These are phyloP conservation scores for Eragrostis nindensis DNA, from an alignment of 176 grass and related monocot species.

Conservation along the genomic window DNA sequence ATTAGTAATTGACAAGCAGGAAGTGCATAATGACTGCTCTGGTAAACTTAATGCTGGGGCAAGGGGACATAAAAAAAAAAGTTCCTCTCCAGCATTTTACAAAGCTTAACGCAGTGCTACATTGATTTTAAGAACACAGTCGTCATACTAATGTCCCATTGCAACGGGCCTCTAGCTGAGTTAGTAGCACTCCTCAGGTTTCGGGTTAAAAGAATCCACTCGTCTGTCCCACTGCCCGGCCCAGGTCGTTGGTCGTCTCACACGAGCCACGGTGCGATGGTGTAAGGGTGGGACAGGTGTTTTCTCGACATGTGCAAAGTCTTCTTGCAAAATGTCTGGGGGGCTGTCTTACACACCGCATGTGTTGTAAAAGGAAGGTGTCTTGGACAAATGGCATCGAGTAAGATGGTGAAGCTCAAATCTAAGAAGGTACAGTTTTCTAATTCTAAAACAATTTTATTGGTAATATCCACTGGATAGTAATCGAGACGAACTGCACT, in stretches of 20 bases:
- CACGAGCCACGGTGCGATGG: too few relatives aligned
- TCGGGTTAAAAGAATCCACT: too few relatives aligned
- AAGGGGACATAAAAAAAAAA: neutral
- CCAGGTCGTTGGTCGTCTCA: too few relatives aligned
- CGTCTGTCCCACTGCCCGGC: too few relatives aligned
- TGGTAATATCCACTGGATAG: neutral
- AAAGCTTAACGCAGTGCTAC: neutral
- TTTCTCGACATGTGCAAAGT: too few relatives aligned
- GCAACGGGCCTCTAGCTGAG: neutral
- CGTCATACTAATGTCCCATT: slow-evolving; percentile 10
- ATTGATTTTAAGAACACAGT: slow-evolving; percentile 10
- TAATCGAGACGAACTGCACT: slow-evolving; percentile 10
- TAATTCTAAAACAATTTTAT: slow-evolving; percentile 13
- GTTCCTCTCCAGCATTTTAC: slow-evolving; percentile 4
- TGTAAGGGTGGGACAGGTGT: too few relatives aligned
- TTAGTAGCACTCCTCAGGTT: too few relatives aligned
- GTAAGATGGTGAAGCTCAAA: slow-evolving; percentile 39
- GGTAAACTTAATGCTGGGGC: neutral
- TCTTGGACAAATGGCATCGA: neutral
- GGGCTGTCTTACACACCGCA: too few relatives aligned
- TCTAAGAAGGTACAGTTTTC: slow-evolving; percentile 13
- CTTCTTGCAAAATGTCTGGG: too few relatives aligned
- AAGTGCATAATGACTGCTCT: slow-evolving; percentile 9
- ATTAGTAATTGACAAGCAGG: slow-evolving; percentile 5
- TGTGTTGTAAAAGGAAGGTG: neutral